Percentiles rank a stretch among this genome's conserved stretches.
Evolutionary conservation across 1,284 basidiomycete species (phyloP).

Genomic region (Schizopora paradoxa): DNA sequence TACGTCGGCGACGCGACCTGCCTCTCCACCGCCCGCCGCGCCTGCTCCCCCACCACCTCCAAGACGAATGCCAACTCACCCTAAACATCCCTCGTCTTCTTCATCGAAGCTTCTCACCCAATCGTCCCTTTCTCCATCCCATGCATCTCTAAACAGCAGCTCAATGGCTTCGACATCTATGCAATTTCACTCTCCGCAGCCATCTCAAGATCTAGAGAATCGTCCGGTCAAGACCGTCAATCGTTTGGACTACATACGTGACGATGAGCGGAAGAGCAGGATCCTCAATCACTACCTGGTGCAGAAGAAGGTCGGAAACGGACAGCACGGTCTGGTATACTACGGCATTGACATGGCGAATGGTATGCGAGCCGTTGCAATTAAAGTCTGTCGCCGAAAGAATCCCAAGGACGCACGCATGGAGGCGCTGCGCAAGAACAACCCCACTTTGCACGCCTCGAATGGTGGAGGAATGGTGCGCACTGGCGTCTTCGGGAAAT

Average conservation of each 20-base stretch:
- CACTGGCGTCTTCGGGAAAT: conserved; percentile 29
- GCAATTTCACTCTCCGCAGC: background rate
- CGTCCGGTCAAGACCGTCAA: conserved; percentile 16
- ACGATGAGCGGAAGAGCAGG: conserved; percentile 31
- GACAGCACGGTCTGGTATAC: conserved; percentile 80
- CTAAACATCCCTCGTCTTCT: conserved; percentile 2
- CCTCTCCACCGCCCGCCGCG: background rate
- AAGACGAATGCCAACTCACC: too few species aligned
- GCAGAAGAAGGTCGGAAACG: conserved; percentile 63
- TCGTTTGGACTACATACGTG: conserved; percentile 38
- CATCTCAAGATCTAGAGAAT: background rate
- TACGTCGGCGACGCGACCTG: background rate
- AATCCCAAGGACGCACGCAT: conserved; percentile 50
- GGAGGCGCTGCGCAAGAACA: conserved; percentile 53
- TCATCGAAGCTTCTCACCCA: background rate
- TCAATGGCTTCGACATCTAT: conserved; percentile 5
- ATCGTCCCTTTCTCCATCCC: background rate
- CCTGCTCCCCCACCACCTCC: background rate
- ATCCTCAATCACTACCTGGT: conserved; percentile 82
- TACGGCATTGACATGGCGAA: conserved; percentile 56
- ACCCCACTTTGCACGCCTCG: conserved; percentile 24
- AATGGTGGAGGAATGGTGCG: conserved; percentile 20
- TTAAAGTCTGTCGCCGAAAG: conserved; percentile 64
- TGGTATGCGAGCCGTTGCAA: conserved; percentile 43
- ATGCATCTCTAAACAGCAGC: background rate